A percentile compares a stretch with the other conserved stretches of the same genome.
Conservation (phyloP, 2,329 filamentous ascomycete genomes). For the Talaromyces sp. region DNA sequence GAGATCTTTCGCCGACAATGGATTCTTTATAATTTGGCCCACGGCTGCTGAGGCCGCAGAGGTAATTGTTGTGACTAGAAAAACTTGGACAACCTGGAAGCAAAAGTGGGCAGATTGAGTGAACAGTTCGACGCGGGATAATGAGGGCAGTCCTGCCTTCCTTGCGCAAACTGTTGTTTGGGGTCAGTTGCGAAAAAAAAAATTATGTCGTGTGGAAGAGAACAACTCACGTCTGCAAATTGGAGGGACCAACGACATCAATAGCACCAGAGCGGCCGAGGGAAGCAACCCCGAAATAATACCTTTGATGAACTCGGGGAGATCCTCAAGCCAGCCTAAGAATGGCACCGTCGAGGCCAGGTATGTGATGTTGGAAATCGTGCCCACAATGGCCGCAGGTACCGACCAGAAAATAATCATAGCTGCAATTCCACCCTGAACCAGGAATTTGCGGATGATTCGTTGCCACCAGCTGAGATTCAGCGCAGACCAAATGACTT, state of each 20-base stretch:
- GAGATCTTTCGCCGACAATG: conserved; percentile 57
- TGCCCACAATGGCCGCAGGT: conserved; percentile 71
- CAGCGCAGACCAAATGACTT: conserved; percentile 85
- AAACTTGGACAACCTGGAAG: conserved; percentile 73
- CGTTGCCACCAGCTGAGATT: conserved; percentile 78
- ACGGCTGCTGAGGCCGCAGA: conserved; percentile 72
- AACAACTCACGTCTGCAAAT: conserved; percentile 64
- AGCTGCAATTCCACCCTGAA: conserved; percentile 64
- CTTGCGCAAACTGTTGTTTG: conserved; percentile 62
- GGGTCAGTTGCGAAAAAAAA: conserved; percentile 9
- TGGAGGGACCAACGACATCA: conserved; percentile 82
- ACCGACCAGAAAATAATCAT: conserved; percentile 84
- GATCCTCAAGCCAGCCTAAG: conserved; percentile 66
- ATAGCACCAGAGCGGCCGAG: conserved; percentile 67
- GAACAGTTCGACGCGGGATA: conserved; percentile 75
- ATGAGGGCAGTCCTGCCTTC: conserved; percentile 71
- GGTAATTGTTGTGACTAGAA: conserved; percentile 76
- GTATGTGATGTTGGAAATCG: conserved; percentile 78
- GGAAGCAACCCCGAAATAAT: conserved; percentile 81
- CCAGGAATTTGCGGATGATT: conserved; percentile 64
- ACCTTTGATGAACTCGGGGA: conserved; percentile 67
- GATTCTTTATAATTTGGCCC: conserved; percentile 59
- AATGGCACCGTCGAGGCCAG: conserved; percentile 52
- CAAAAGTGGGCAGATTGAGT: conserved; percentile 84
- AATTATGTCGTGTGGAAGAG: not conserved